Base-by-base conservation (phyloP, 2,329 filamentous ascomycete genomes). In the Penicillium sp. region DNA sequence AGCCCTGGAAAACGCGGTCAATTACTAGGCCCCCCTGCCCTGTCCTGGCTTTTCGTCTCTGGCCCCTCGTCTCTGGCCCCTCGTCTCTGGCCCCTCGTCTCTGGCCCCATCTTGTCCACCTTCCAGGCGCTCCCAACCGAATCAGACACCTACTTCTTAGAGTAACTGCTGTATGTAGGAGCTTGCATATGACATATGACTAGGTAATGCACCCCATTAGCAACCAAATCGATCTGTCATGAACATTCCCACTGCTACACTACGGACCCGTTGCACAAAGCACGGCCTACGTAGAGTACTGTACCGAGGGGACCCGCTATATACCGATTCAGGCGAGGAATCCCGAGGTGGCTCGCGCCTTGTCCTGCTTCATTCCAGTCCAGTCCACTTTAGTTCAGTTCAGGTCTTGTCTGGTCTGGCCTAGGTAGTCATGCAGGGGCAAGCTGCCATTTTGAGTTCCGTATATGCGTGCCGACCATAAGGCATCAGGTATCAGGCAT, bases 281-380 rank as follows among this genome's bases (percentile, higher is more conserved):
- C 37, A n/a, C 37, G 15, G 37, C 5, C 4, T 38, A 38, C n/a
- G n/a, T 58, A n/a, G n/a, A n/a, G n/a, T n/a, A 51, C 45, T 33
- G 13, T 15, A 15, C 35, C 35, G 47, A 50, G 2, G 47, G 47
- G 56, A 53, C 47, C 56, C 56, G 56, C 56, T 37, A 22, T 42
- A 22, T n/a, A 12, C 51, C 51, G 2, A 54, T 28, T 47, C 44
- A n/a, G 24, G 44, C 9, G 24, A n/a, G 15, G 44, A 47, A 47
- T 6, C 4, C 44, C 44, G 44, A 47, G 4, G 30, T 33, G 30
- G 44, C 13, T 28, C 44, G 24, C 13, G 44, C 40, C 19, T 22
- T 22, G 15, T 15, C 24, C 24, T 28, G 44, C 44, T 47, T 6
- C 22, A 8, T 8, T 26, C 42, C 42, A 42, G n/a, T 17, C 38